A percentile compares a stretch with the other conserved stretches of the same genome.
phyloP scores from a whole-genome alignment of 1,284 basidiomycete genomes.

The Austroboletus niveus region DNA sequence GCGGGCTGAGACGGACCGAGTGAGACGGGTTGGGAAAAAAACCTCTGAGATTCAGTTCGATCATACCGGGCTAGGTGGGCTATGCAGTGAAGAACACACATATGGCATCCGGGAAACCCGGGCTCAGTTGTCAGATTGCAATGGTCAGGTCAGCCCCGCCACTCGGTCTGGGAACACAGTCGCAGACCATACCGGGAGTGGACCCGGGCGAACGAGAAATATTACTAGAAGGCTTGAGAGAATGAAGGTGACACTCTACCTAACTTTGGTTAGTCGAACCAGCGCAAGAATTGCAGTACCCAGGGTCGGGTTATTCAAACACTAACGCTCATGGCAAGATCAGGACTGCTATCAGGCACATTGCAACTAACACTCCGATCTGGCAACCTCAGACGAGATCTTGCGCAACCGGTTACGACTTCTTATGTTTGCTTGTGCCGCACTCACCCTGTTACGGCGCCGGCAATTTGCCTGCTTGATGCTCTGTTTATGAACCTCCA shows the following conservation, averaged over 20 bases:
- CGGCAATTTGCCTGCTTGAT: constrained; percentile 32
- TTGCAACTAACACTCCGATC: constrained; percentile 24
- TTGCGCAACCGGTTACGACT: constrained; percentile 29
- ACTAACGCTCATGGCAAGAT: constrained; percentile 19
- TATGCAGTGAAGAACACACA: constrained; percentile 17
- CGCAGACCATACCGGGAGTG: constrained; percentile 14
- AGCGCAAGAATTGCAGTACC: constrained; percentile 15
- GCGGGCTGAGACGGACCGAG: constrained; percentile 10
- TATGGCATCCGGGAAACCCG: constrained; percentile 18
- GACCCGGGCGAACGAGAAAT: constrained; percentile 17
- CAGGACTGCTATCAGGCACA: constrained; percentile 32
- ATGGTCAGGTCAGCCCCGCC: constrained; percentile 21
- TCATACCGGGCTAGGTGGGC: constrained; percentile 28
- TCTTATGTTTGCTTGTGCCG: constrained; percentile 32
- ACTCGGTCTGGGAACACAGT: constrained; percentile 19
- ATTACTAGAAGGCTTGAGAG: background rate
- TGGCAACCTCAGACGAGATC: constrained; percentile 30
- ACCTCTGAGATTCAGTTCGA: constrained; percentile 20
- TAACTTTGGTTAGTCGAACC: constrained; percentile 32
- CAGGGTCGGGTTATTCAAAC: constrained; percentile 30
- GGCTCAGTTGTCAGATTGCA: constrained; percentile 13
- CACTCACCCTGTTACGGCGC: constrained; percentile 29
- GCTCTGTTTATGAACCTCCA: constrained; percentile 21
- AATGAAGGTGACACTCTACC: constrained; percentile 21
- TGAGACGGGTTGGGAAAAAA: constrained; percentile 11